A percentile compares a stretch with the other conserved stretches of the same genome.
Conservation (phyloP, 1,139 yeast genomes). For the Hyphopichia wangnamkhiaoensis region DNA sequence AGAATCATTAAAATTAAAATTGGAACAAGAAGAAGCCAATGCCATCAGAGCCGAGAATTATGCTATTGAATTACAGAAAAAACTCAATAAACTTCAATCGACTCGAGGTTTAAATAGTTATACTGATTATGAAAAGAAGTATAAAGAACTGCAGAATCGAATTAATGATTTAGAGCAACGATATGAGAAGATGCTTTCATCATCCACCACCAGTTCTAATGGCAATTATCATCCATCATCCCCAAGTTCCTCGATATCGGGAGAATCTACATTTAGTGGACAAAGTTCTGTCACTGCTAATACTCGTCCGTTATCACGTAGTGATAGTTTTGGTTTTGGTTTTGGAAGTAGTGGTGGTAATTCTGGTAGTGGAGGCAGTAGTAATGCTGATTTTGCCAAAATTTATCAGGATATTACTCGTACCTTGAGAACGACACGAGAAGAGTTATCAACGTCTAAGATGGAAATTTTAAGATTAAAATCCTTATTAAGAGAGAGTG, state of each 20-base stretch:
- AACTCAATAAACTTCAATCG: conserved; percentile 43
- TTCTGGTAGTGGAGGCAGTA: conserved; percentile 25
- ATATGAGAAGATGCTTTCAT: conserved; percentile 24
- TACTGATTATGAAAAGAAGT: conserved; percentile 40
- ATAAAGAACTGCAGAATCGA: conserved; percentile 37
- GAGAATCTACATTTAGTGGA: conserved; percentile 4
- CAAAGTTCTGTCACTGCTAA: not conserved
- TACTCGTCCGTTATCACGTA: conserved; percentile 19
- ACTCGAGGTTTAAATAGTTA: conserved; percentile 38
- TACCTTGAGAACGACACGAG: conserved; percentile 50
- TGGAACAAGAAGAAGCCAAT: conserved; percentile 45
- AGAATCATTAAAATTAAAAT: conserved; percentile 33
- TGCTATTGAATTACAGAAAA: conserved; percentile 49
- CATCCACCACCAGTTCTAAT: conserved; percentile 12
- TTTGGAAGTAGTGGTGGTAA: conserved; percentile 29
- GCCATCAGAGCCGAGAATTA: conserved; percentile 48
- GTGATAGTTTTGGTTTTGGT: conserved; percentile 39
- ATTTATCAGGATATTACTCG: conserved; percentile 59
- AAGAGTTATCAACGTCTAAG: conserved; percentile 51
- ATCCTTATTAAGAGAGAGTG: conserved; percentile 47
- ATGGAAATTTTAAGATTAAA: conserved; percentile 55
- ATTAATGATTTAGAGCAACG: conserved; percentile 36
- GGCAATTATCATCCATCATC: conserved; percentile 8
- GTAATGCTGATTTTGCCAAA: conserved; percentile 48
- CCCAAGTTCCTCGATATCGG: conserved; percentile 10